Evolutionary conservation across 805 yeast genomes (phyloP).

Genomic region (Starmera pachycereana): DNA sequence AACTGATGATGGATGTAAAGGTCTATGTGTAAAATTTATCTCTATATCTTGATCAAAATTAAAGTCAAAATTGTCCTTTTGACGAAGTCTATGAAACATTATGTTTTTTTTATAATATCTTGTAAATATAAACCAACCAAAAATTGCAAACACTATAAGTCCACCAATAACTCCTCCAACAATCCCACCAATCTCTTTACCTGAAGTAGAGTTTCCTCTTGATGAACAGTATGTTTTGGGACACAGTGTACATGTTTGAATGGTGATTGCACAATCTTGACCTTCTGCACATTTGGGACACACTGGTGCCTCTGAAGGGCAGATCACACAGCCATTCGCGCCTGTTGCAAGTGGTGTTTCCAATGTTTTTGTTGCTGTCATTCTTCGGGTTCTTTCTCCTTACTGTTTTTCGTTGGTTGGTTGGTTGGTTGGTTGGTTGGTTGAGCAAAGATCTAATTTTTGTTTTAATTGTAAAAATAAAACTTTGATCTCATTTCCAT

Average conservation of each 20-base stretch:
- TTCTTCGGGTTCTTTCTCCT: not conserved
- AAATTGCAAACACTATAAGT: constrained; percentile 30
- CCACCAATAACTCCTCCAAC: constrained; percentile 72
- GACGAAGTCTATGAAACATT: constrained; percentile 21
- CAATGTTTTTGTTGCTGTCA: not conserved
- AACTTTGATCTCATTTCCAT: too few species aligned
- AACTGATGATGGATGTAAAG: constrained; percentile 14
- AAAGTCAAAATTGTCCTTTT: constrained; percentile 11
- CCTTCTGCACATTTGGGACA: constrained; percentile 47
- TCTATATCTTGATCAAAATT: constrained; percentile 19
- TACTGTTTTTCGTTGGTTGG: too few species aligned
- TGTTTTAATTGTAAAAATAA: too few species aligned
- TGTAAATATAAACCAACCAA: constrained; percentile 32
- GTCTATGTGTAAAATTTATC: constrained; percentile 17
- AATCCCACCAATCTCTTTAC: constrained; percentile 39
- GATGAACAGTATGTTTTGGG: constrained; percentile 40
- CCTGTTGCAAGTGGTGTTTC: constrained; percentile 4
- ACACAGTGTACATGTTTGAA: constrained; percentile 49
- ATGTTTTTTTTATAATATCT: constrained; percentile 28
- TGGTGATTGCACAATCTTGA: constrained; percentile 44
- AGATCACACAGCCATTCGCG: constrained; percentile 29
- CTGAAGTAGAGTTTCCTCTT: constrained; percentile 9
- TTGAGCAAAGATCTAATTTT: too few species aligned
- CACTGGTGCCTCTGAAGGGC: constrained; percentile 25
- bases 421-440: too few species aligned